Conservation (phyloP, 2,329 filamentous ascomycete species). For the Sporothrix pallida region DNA sequence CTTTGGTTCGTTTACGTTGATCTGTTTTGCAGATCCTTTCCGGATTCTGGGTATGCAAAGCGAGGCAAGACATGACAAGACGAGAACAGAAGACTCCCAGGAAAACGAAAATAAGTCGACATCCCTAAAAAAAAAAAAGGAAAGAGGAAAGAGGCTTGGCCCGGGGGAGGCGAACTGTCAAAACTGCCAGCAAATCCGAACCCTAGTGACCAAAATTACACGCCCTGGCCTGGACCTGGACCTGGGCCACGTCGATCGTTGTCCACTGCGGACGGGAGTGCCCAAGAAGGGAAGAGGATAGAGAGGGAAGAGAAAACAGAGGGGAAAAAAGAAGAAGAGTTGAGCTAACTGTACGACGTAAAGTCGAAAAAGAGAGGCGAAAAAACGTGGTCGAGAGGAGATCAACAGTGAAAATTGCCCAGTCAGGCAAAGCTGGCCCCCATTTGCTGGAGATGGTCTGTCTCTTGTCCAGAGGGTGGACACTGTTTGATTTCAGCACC, state of each 20-base stretch:
- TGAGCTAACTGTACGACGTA: no score
- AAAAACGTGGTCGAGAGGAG: conserved; percentile 14
- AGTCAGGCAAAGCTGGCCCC: not conserved
- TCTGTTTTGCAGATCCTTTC: conserved; percentile 10
- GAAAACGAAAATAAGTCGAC: no score
- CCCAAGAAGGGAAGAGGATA: not conserved
- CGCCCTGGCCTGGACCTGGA: not conserved
- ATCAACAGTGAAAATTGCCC: conserved; percentile 11
- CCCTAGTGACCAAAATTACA: not conserved
- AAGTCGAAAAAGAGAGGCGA: not conserved
- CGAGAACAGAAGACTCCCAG: no score
- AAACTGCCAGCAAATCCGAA: not conserved
- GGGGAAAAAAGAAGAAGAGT: not conserved
- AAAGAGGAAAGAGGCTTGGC: not conserved
- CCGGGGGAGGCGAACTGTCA: not conserved
- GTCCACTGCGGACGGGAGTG: not conserved
- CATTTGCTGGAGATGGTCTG: not conserved
- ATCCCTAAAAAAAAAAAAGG: no score
- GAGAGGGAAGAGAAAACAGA: not conserved
- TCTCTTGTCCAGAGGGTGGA: not conserved
- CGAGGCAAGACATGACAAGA: conserved; percentile 2
- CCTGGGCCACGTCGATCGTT: not conserved
- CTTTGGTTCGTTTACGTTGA: conserved; percentile 2
- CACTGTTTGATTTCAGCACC: not conserved
- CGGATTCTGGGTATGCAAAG: conserved; percentile 5